Evolutionary conservation across 345 rosid genomes (phyloP).

Genomic region (Acer negundo): DNA sequence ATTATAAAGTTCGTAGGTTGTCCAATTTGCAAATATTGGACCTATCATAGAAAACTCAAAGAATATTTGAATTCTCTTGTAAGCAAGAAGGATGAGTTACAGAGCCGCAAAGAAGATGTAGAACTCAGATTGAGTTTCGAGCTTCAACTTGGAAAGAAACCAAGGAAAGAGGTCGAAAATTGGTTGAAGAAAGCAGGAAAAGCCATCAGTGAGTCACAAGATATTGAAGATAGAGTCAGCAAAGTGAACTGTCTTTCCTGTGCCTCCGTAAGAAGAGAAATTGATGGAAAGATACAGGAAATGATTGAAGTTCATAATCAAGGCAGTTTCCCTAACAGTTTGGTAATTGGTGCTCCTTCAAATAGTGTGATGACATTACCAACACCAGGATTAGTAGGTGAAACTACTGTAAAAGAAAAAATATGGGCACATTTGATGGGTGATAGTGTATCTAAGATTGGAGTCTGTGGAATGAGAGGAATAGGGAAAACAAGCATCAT

Average conservation of each 20-base stretch:
- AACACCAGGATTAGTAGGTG: not conserved
- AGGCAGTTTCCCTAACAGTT: not conserved
- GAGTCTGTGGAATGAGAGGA: not conserved
- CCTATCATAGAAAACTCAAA: not conserved
- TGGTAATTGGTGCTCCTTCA: not conserved
- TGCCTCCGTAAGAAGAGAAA: not conserved
- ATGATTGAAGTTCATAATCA: not conserved
- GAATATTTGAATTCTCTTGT: not conserved
- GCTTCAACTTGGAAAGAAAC: not conserved
- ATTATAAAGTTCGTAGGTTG: not conserved
- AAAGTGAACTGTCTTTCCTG: not conserved
- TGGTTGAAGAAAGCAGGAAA: not conserved
- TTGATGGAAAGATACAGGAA: not conserved
- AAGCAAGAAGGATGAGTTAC: not conserved
- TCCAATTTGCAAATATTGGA: not conserved
- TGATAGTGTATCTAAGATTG: not conserved
- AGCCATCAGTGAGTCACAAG: not conserved
- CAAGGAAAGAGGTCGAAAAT: not conserved
- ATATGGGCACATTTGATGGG: not conserved
- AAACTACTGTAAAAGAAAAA: not conserved
- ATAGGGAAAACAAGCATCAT: not conserved
- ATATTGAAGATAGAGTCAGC: not conserved
- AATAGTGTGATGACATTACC: not conserved
- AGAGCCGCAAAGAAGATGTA: not conserved
- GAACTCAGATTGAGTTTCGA: not conserved